Evolutionary conservation across 164 flowering plant genomes (phyloP).

Genomic region (Vitis vinifera): DNA sequence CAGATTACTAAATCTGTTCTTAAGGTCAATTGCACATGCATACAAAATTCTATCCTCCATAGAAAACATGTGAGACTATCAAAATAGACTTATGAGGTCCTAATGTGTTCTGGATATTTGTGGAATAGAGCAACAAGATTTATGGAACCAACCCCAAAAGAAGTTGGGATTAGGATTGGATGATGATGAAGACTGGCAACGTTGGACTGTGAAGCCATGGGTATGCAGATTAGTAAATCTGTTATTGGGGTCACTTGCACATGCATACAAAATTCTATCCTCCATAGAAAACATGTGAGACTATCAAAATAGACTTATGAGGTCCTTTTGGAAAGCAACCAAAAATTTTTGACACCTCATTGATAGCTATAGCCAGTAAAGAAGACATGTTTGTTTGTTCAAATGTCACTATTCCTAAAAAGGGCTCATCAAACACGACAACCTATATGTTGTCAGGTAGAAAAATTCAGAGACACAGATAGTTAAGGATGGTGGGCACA

Average conservation of each 20-base stretch:
- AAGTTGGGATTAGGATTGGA: too few relatives aligned
- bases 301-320: neutral
- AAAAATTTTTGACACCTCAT: constrained; percentile 22
- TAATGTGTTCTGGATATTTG: neutral
- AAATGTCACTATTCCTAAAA: constrained; percentile 31
- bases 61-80: constrained; percentile 7
- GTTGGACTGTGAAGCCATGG: neutral
- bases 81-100: neutral
- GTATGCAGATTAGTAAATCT: too few relatives aligned
- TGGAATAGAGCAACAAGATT: too few relatives aligned
- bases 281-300: constrained; percentile 10
- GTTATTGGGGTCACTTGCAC: too few relatives aligned
- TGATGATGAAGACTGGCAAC: too few relatives aligned
- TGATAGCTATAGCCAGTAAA: constrained; percentile 20
- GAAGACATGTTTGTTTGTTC: constrained; percentile 25
- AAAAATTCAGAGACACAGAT: neutral
- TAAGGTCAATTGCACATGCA: too few relatives aligned
- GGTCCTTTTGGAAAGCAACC: constrained; percentile 1
- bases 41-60: neutral
- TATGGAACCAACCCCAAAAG: too few relatives aligned
- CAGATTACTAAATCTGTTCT: too few relatives aligned
- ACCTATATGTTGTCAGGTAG: constrained; percentile 1
- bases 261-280: neutral
- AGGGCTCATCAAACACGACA: constrained; percentile 21
- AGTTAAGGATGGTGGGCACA: neutral